Base-by-base conservation (phyloP, 306 rosid species). In the Rosa multiflora region DNA sequence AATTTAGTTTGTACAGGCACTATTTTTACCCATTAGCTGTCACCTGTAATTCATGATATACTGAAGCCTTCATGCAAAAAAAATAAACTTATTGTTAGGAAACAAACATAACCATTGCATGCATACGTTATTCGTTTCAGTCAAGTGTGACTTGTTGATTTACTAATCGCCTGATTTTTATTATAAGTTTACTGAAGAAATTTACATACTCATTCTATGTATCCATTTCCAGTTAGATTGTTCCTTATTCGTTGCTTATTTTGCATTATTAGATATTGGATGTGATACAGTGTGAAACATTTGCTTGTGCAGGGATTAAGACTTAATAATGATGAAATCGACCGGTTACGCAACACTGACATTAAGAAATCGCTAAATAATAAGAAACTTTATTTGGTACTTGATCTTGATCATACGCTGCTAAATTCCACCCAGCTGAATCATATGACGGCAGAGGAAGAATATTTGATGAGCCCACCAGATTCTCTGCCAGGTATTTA, bases 361-460 rank as follows among this genome's bases (percentile, higher is more conserved):
- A 83, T 91, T 88, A 91, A 91, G 85, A 89, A 63, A 44, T 86
- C 88, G 35, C 70, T 91, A 58, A 75, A 61, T 10, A 83, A 70
- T 77, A 89, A 82, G 83, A 96, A 91, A 81, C 96, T 96, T 14
- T 87, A 81, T 78, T 82, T 93, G 89, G 88, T 96, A 75, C 98
- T 93, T 83, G 98, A 96, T 83, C 89, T 96, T 18, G 98, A 96
- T 84, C 98, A 93, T 76, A 96, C 99, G 3, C 74, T 96, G 43
- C 82, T 93, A 46, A 91, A 96, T 79, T 90, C 98, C 62, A 90
- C 98, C 44, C 84, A 51, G 53, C 90, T 93, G 17, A 63, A 56
- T 58, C 80, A 88, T 76, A 23, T 96, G 83, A 86, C 84, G 43
- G 21, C 88, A 17, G 94, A 91, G 62, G 96, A 93, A 83, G 84